Conservation (phyloP, 441 rosid genomes). For the Brassica hybrid region DNA sequence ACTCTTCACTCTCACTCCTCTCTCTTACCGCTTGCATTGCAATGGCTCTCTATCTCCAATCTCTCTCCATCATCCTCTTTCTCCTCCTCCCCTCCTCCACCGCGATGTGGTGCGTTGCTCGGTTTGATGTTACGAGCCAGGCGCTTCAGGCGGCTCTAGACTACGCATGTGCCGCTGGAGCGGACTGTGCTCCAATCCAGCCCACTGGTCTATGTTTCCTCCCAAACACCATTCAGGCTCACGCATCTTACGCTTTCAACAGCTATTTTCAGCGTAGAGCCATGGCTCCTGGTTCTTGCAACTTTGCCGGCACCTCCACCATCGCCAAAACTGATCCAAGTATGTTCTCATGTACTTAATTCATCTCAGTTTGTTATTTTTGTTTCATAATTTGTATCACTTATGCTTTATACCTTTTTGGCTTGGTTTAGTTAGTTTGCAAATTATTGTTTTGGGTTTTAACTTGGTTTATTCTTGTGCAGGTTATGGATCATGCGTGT, state of each 20-base stretch:
- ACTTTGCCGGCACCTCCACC: constrained; percentile 83
- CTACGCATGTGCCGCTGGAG: constrained; percentile 84
- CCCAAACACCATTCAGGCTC: constrained; percentile 81
- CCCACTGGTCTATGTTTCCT: constrained; percentile 70
- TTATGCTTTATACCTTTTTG: not conserved
- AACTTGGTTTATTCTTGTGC: constrained; percentile 9
- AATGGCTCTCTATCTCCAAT: constrained; percentile 33
- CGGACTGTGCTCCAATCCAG: constrained; percentile 73
- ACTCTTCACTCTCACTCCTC: constrained; percentile 36
- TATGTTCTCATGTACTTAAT: constrained; percentile 35
- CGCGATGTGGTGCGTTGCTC: constrained; percentile 80
- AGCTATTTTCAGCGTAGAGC: constrained; percentile 73
- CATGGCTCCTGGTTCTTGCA: constrained; percentile 89
- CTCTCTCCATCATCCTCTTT: constrained; percentile 25
- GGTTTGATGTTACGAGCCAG: constrained; percentile 71
- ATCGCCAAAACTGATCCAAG: constrained; percentile 84
- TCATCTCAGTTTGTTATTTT: constrained; percentile 1
- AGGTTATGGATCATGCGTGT: constrained; percentile 97
- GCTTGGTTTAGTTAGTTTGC: not conserved
- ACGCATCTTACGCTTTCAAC: constrained; percentile 90
- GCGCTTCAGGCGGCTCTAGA: constrained; percentile 73
- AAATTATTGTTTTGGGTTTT: not conserved
- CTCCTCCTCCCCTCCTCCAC: constrained; percentile 29
- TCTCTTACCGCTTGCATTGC: constrained; percentile 51
- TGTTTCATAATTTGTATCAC: not conserved